Evolutionary conservation across 129 eudicot species (phyloP).

Genomic region (Tagetes patula): DNA sequence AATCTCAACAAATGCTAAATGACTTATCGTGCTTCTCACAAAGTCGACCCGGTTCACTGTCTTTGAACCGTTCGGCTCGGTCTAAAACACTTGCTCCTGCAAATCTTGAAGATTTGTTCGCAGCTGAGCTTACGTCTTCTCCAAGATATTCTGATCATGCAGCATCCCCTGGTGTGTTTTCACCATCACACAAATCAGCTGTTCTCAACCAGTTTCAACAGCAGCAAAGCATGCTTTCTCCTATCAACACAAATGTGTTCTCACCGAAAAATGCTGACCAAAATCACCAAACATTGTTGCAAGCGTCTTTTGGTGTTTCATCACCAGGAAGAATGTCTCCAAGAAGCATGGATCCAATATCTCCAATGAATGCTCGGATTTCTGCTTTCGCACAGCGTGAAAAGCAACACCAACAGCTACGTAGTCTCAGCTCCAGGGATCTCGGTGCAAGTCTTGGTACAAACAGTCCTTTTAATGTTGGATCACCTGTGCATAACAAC

Average conservation of each 20-base stretch:
- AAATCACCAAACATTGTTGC: slow-evolving; percentile 58
- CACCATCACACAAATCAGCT: slow-evolving; percentile 83
- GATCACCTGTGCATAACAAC: slow-evolving; percentile 49
- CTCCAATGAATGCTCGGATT: slow-evolving; percentile 65
- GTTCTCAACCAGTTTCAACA: slow-evolving; percentile 78
- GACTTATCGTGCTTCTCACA: slow-evolving; percentile 67
- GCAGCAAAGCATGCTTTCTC: slow-evolving; percentile 86
- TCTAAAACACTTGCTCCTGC: slow-evolving; percentile 73
- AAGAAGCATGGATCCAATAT: slow-evolving; percentile 64
- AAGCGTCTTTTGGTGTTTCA: slow-evolving; percentile 63
- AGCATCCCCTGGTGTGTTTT: slow-evolving; percentile 56
- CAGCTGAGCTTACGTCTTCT: slow-evolving; percentile 67
- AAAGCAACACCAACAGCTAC: slow-evolving; percentile 63
- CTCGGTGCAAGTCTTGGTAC: slow-evolving; percentile 45
- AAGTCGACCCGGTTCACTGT: slow-evolving; percentile 54
- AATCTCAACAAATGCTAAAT: slow-evolving; percentile 54
- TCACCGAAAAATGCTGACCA: slow-evolving; percentile 75
- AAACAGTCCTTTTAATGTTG: slow-evolving; percentile 40
- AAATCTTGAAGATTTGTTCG: slow-evolving; percentile 82
- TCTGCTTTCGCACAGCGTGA: slow-evolving; percentile 66
- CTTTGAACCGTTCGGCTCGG: slow-evolving; percentile 53
- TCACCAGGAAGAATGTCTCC: slow-evolving; percentile 83
- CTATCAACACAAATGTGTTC: slow-evolving; percentile 66
- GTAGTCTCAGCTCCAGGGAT: slow-evolving; percentile 79
- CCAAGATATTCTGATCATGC: slow-evolving; percentile 71